phyloP scores from a whole-genome alignment of 169 alveolate species.

The Cryptosporidium bovis region DNA sequence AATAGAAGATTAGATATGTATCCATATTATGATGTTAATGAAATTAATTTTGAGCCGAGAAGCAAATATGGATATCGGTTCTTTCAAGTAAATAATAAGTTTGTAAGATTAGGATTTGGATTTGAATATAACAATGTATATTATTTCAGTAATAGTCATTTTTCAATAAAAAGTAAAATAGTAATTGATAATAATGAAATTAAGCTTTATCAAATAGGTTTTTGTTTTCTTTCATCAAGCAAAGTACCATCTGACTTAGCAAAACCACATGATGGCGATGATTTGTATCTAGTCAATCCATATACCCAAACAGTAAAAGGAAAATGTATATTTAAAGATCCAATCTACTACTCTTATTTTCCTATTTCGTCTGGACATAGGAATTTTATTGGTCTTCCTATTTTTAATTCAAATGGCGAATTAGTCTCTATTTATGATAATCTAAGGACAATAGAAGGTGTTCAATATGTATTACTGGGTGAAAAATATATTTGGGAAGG shows the following conservation, averaged over 20 bases:
- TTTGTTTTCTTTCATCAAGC: conserved; percentile 28
- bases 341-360: conserved; percentile 39
- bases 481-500: conserved; percentile 14
- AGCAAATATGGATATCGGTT: conserved; percentile 28
- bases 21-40: conserved; percentile 17
- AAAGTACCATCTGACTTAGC: neutral
- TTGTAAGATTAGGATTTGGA: conserved; percentile 54
- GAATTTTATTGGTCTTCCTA: conserved; percentile 66
- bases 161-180: conserved; percentile 6
- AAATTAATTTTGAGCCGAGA: conserved; percentile 27
- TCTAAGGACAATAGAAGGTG: conserved; percentile 5
- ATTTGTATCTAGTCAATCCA: conserved; percentile 43
- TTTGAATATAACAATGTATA: conserved; percentile 59
- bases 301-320: conserved; percentile 54
- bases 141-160: conserved; percentile 57
- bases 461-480: conserved; percentile 18
- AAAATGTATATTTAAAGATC: conserved; percentile 43
- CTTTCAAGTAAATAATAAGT: conserved; percentile 22
- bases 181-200: conserved; percentile 26
- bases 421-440: conserved; percentile 58
- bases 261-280: conserved; percentile 33
- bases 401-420: conserved; percentile 26
- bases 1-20: conserved; percentile 8
- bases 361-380: conserved; percentile 26
- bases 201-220: conserved; percentile 32